These are phyloP conservation scores for Aegilops longissima DNA, from an alignment of 176 grass and related monocot genomes.

Conservation along the genomic window DNA sequence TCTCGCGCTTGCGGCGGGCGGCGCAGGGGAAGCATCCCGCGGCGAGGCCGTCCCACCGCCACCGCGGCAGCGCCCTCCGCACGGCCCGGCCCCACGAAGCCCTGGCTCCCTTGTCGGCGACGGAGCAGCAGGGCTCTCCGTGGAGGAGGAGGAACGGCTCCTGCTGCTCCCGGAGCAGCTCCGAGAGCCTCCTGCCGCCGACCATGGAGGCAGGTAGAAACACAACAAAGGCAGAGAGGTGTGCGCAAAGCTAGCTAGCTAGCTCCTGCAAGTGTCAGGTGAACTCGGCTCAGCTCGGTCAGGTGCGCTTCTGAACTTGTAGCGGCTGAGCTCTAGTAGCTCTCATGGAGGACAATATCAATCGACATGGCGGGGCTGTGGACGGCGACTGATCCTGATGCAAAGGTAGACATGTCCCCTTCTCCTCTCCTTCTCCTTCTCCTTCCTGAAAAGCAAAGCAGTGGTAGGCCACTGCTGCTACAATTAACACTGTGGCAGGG, in stretches of 20 bases:
- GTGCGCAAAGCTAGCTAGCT: too few relatives aligned
- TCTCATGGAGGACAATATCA: not conserved
- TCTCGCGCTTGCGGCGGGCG: not conserved
- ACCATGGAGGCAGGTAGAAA: too few relatives aligned
- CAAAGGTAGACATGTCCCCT: conserved; percentile 5
- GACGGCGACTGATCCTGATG: conserved; percentile 18
- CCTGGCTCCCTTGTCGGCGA: not conserved
- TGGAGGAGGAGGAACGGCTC: conserved; percentile 61
- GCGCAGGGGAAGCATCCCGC: conserved; percentile 20
- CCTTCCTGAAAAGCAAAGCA: not conserved
- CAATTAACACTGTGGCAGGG: not conserved
- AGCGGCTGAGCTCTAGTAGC: not conserved
- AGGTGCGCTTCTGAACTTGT: not conserved
- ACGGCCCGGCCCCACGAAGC: not conserved
- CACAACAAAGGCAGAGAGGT: too few relatives aligned
- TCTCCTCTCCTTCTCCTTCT: not conserved
- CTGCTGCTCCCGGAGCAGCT: conserved; percentile 82
- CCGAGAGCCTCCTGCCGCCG: conserved; percentile 51
- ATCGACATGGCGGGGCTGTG: not conserved
- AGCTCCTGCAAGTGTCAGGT: not conserved
- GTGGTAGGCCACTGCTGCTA: not conserved
- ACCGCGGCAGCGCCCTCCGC: conserved; percentile 3
- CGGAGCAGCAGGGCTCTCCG: conserved; percentile 19
- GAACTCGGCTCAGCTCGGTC: not conserved
- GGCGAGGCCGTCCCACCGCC: not conserved